A percentile compares a stretch with the other conserved stretches of the same genome.
phyloP scores from a whole-genome alignment of 2,329 filamentous ascomycete species.

The Apiospora arundinis region DNA sequence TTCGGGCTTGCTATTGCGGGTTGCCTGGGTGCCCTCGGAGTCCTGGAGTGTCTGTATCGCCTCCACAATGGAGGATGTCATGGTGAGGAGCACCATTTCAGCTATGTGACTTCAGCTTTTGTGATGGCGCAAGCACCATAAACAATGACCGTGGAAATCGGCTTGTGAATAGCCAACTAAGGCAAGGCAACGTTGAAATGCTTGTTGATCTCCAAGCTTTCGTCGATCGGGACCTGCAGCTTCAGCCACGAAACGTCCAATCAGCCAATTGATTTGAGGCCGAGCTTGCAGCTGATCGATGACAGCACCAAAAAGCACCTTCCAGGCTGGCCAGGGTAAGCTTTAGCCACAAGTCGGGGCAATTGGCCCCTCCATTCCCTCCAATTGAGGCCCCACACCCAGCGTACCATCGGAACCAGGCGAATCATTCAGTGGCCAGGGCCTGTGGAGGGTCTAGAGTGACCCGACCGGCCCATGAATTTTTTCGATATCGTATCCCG shows the following conservation, averaged over 20 bases:
- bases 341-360: conserved; percentile 15
- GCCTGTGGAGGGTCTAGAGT: not conserved
- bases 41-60: conserved; percentile 54
- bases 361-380: conserved; percentile 4
- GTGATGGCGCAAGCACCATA: not conserved
- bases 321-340: not conserved
- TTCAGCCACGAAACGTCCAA: not conserved
- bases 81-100: conserved; percentile 78
- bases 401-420: not conserved
- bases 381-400: not conserved
- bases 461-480: conserved; percentile 10
- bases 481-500: conserved; percentile 17
- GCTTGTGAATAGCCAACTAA: not conserved
- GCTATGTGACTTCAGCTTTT: too few relatives aligned
- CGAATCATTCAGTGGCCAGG: conserved; percentile 17
- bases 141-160: not conserved
- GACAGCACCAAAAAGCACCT: not conserved
- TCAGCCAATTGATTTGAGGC: not conserved
- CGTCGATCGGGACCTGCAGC: not conserved
- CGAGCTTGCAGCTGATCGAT: not conserved
- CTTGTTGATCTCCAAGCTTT: not conserved
- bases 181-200: not conserved
- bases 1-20: conserved; percentile 22
- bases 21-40: conserved; percentile 17
- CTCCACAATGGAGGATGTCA: conserved; percentile 72